These are phyloP conservation scores for Albifimbria verrucaria DNA, from an alignment of 2,329 filamentous ascomycete genomes.

Conservation along the genomic window DNA sequence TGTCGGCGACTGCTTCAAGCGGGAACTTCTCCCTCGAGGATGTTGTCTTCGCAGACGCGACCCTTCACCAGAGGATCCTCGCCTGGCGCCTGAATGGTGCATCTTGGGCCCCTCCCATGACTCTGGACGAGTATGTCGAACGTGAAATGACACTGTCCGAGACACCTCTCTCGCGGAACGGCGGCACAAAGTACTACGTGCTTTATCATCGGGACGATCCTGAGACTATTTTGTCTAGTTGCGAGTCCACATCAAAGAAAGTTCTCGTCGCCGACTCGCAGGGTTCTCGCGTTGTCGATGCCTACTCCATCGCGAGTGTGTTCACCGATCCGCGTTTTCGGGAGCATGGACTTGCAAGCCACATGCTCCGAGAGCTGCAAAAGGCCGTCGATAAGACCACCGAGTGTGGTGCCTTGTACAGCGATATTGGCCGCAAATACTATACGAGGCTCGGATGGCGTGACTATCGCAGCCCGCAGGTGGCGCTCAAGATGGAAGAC, in stretches of 20 bases:
- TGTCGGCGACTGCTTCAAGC: not conserved
- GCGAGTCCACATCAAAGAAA: not conserved
- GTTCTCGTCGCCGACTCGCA: not conserved
- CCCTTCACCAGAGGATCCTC: not conserved
- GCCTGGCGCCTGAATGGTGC: not conserved
- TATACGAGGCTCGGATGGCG: constrained; percentile 1
- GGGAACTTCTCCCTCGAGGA: not conserved
- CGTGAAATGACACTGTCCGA: not conserved
- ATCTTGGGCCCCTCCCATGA: not conserved
- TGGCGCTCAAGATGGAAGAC: not conserved
- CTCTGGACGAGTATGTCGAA: not conserved
- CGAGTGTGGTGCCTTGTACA: constrained; percentile 1
- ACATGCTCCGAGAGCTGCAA: constrained; percentile 1
- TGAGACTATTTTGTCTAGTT: not conserved
- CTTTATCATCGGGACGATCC: not conserved
- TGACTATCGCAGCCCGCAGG: not conserved
- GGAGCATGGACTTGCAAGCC: not conserved
- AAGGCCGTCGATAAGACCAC: not conserved
- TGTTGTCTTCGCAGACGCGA: not conserved
- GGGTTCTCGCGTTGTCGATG: not conserved
- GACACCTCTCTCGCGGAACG: not conserved
- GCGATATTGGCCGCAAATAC: not conserved
- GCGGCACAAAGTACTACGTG: not conserved
- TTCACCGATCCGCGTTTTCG: not conserved
- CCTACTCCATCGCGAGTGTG: constrained; percentile 1